Evolutionary conservation across 257 asterid species (phyloP), one percentile per base, ranked within the genome.

Genomic region (Solanum dulcamara): DNA sequence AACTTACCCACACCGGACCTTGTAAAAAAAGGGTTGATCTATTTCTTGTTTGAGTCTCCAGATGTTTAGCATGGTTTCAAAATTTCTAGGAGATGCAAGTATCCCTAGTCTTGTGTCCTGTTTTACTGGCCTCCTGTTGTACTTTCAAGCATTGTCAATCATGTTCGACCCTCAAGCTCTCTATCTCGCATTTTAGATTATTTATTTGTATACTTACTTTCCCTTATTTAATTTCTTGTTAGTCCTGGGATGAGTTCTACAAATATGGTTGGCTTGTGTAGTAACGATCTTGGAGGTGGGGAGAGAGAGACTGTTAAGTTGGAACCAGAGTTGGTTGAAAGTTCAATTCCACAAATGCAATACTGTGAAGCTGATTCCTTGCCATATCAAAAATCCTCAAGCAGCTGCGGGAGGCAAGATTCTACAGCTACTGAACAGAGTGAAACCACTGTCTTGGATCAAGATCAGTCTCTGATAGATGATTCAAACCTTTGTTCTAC

Each of bases 401-500:
- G 60, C 88, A 86, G 91, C 75, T 81, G 86, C 87, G 77, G 84
- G 87, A 81, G 82, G 80, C 86, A 60, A 82, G 75, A 71, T 83
- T 89, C 86, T 87, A 89, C 87, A 80, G 66, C 88, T 81, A 84
- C 92, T 86, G 91, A 89, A 71, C 87, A 85, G 82, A 74, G 87
- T 86, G 84, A 87, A 50, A 85, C 85, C 37, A 88, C 90, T 57
- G 79, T 86, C 46, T 67, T 83, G 87, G 93, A 84, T 85, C 89
- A 87, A 85, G 93, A 84, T 83, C 87, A 40, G 79, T 80, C 90
- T 86, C 90, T 86, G 40, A 57, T 89, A 83, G 93, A 89, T 86
- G 96, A 93, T 86, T 91, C 97, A 30, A 85, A 87, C 89, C 88
- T 91, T 81, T 92, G 98, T 91, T 93, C 97, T 59, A 91, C 94